Percentiles rank a stretch among this genome's conserved stretches.
Conservation (phyloP, 2,329 filamentous ascomycete genomes). For the Volutella citrinella region DNA sequence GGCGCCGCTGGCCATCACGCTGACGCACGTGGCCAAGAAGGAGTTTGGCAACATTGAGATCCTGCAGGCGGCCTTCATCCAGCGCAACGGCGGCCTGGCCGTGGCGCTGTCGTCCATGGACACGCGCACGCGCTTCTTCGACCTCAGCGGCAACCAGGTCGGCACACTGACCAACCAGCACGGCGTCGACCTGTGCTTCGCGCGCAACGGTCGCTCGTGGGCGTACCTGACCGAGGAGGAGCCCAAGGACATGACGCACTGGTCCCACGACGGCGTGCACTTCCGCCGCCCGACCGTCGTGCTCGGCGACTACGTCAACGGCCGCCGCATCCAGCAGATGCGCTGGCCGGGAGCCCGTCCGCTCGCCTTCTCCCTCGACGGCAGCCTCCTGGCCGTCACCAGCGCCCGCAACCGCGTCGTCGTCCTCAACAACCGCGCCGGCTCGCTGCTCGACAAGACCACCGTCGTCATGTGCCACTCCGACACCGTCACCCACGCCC, state of each 20-base stretch:
- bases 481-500: conserved; percentile 24
- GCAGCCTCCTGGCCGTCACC: conserved; percentile 20
- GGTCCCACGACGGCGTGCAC: conserved; percentile 17
- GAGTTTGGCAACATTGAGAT: conserved; percentile 24
- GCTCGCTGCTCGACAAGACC: conserved; percentile 11
- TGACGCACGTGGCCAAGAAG: conserved; percentile 24
- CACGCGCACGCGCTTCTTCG: conserved; percentile 23
- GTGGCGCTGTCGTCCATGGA: conserved; percentile 24
- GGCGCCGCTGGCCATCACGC: conserved; percentile 20
- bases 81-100: conserved; percentile 13
- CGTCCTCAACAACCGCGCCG: conserved; percentile 16
- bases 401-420: conserved; percentile 20
- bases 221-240: conserved; percentile 25
- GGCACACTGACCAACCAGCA: conserved; percentile 19
- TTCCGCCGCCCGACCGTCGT: conserved; percentile 22
- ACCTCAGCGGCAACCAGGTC: conserved; percentile 18
- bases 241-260: conserved; percentile 15
- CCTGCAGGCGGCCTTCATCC: conserved; percentile 18
- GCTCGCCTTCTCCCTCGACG: conserved; percentile 22
- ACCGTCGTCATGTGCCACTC: conserved; percentile 20
- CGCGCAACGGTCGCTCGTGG: conserved; percentile 19
- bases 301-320: conserved; percentile 23
- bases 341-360: conserved; percentile 21
- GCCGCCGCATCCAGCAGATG: conserved; percentile 13
- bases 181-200: conserved; percentile 22